phyloP scores from a whole-genome alignment of 331 rosid genomes.

The Spiraea crenata region DNA sequence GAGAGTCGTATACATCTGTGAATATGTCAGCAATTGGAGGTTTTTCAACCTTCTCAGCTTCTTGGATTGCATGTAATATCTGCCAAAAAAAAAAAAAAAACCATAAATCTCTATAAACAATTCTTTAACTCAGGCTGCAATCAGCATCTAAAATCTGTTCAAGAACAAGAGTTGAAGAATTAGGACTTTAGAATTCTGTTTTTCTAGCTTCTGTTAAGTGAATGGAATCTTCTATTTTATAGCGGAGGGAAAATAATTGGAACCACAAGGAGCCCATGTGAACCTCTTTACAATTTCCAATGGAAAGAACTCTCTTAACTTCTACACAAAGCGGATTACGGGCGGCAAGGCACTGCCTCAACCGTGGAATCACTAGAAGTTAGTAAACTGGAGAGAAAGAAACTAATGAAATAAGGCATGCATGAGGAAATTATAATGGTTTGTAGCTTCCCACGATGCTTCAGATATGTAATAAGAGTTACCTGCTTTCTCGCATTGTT shows the following conservation, averaged over 20 bases:
- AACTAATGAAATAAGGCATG: background rate
- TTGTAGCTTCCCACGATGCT: background rate
- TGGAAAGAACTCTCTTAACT: background rate
- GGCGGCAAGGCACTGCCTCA: background rate
- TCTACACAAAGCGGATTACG: background rate
- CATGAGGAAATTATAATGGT: background rate
- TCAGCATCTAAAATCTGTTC: background rate
- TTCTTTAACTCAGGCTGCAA: background rate
- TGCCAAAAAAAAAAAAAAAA: slow-evolving; percentile 35
- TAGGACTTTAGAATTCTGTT: background rate
- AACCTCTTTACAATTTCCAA: too few species aligned
- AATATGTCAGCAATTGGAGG: slow-evolving; percentile 71
- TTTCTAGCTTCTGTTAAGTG: background rate
- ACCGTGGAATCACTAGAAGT: background rate
- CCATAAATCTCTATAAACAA: background rate
- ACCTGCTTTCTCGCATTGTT: slow-evolving; percentile 63
- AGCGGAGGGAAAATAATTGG: background rate
- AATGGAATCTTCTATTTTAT: background rate
- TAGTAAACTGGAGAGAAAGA: background rate
- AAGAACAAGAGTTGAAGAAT: background rate
- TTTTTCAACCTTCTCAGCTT: slow-evolving; percentile 70
- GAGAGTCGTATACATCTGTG: slow-evolving; percentile 74
- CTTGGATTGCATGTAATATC: slow-evolving; percentile 79
- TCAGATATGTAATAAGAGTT: slow-evolving; percentile 6
- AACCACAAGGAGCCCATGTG: too few species aligned